Evolutionary conservation across 202 grass and related monocot species (phyloP), one percentile per base, ranked within the genome.

Genomic region (Digitaria exilis): DNA sequence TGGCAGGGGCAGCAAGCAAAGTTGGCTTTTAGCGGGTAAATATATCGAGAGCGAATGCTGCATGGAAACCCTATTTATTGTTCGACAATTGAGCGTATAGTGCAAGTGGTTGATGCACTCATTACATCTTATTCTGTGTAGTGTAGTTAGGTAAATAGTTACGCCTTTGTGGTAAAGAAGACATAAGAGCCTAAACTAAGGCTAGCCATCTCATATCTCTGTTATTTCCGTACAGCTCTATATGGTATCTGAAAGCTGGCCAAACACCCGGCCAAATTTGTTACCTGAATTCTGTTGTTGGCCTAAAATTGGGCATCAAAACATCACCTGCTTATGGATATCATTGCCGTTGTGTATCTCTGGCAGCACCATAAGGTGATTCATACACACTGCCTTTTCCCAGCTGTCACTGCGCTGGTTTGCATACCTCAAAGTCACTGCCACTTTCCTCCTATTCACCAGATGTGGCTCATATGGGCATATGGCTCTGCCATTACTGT

Each of bases 71-170:
- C 7, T 5, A 39, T 39, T 39, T 39, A 43, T 8, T 65, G 48
- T 39, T 76, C n/a, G n/a, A 34, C 37, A 76, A 56, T 76, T n/a
- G 13, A 79, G 25, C 78, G 16, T 54, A 48, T 55, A 62, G 48
- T 65, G 21, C 35, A 77, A 71, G 85, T 41, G 25, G 39, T 65
- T 71, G 45, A 76, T 16, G 17, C 29, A 64, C 48, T 28, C 31
- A 7, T 21, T 73, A 34, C 25, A 21, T 22, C 41, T 17, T 50
- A 19, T 22, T 67, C 56, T 67, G 25, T 66, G n/a, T n/a, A n/a
- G 21, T 84, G 16, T 30, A 48, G 31, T 57, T 26, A 15, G 29
- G 42, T 51, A 58, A 67, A 48, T 50, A 32, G 43, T 62, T 43
- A 35, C 54, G 4, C 29, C 12, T 57, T 50, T 69, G 44, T 59